A percentile compares a stretch with the other conserved stretches of the same genome.
phyloP scores from a whole-genome alignment of 306 rosid genomes.

The Canavalia ensiformis region DNA sequence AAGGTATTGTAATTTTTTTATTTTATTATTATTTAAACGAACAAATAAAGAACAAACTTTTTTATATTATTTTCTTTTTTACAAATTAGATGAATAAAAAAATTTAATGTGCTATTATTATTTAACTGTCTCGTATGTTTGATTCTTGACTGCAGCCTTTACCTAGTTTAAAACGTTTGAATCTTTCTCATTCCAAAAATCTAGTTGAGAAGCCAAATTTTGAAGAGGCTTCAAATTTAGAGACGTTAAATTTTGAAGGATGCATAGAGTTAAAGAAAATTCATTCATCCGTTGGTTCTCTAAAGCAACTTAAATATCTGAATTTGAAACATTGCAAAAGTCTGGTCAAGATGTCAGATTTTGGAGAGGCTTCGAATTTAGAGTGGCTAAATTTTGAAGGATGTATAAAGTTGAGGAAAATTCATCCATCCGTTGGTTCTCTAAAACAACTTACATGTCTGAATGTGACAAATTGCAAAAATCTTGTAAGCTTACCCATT shows the following conservation, averaged over 20 bases:
- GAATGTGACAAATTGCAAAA: not conserved
- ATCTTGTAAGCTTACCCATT: not conserved
- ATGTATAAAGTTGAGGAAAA: not conserved
- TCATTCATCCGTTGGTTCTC: no score
- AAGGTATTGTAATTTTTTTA: constrained; percentile 11
- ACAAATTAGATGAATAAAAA: not conserved
- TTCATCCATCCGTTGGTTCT: constrained; percentile 7
- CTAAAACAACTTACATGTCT: not conserved
- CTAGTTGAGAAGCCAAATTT: no score
- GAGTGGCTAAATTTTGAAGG: not conserved
- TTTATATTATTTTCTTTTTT: no score
- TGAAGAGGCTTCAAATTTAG: no score
- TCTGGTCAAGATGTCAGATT: not conserved
- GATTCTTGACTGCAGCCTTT: not conserved
- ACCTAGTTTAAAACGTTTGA: not conserved
- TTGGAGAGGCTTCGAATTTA: constrained; percentile 2
- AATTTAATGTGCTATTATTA: not conserved
- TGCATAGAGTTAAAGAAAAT: no score
- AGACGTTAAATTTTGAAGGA: no score
- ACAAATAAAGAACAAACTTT: no score
- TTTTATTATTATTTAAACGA: not conserved
- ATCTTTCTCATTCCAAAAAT: not conserved
- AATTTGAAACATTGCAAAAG: no score
- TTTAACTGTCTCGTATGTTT: not conserved
- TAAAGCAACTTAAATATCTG: no score